Conservation (phyloP, 129 eudicot genomes). For the Helichrysum umbraculigerum region DNA sequence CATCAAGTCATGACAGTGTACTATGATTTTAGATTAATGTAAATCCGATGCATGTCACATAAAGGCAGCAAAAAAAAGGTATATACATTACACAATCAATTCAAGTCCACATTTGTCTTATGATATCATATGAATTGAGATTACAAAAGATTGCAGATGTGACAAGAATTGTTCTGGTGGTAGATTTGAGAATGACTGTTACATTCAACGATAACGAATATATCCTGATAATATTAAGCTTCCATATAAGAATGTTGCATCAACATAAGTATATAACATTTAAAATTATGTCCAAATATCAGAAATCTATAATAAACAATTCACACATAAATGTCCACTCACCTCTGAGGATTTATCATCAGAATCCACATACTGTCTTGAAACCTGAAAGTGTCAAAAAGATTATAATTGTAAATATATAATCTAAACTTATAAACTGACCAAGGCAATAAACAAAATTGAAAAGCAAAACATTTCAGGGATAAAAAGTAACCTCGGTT, state of each 20-base stretch:
- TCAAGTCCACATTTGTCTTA: not conserved
- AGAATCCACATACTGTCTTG: constrained; percentile 47
- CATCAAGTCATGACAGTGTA: not conserved
- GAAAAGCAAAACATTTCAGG: not conserved
- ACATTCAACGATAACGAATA: no score
- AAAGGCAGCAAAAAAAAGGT: not conserved
- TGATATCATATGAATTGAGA: not conserved
- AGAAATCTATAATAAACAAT: not conserved
- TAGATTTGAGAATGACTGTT: no score
- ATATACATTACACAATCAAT: not conserved
- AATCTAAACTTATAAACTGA: constrained; percentile 2
- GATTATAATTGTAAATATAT: no score
- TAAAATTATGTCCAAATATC: not conserved
- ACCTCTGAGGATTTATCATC: constrained; percentile 63
- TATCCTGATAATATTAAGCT: no score
- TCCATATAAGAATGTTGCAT: not conserved
- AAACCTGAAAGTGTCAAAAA: constrained; percentile 37
- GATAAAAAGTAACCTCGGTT: constrained; percentile 38
- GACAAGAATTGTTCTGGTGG: not conserved
- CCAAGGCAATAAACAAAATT: not conserved
- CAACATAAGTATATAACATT: not conserved
- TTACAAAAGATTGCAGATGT: not conserved
- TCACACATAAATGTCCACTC: constrained; percentile 4
- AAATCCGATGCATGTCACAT: not conserved
- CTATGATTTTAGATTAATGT: not conserved